phyloP scores from a whole-genome alignment of 768 basidiomycete species.

The Trametes villosa region DNA sequence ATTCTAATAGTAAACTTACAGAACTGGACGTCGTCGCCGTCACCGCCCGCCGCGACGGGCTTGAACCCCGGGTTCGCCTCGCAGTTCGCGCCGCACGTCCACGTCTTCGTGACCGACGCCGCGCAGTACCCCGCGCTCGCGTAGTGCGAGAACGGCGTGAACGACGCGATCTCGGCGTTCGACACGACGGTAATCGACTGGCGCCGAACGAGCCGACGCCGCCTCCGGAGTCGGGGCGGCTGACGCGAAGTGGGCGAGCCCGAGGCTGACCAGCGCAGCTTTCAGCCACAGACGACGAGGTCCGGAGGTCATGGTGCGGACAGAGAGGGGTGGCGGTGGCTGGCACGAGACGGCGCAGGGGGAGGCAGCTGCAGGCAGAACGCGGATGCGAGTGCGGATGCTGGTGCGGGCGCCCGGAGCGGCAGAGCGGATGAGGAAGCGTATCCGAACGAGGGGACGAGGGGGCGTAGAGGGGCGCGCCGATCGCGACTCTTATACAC shows the following conservation, averaged over 20 bases:
- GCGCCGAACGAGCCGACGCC: conserved; percentile 6
- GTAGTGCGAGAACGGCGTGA: conserved; percentile 36
- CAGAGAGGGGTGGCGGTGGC: not conserved
- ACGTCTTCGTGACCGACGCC: conserved; percentile 30
- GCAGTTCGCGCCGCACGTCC: conserved; percentile 46
- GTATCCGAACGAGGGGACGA: not conserved
- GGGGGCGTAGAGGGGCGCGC: not conserved
- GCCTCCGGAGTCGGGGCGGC: conserved; percentile 7
- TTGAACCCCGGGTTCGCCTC: conserved; percentile 51
- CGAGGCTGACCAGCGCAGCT: not conserved
- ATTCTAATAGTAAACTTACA: conserved; percentile 36
- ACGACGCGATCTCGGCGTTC: conserved; percentile 31
- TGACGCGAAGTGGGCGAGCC: not conserved
- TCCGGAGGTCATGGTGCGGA: not conserved
- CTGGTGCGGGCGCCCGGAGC: not conserved
- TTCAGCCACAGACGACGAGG: not conserved
- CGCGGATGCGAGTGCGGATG: conserved; percentile 8
- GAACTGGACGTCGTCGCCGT: conserved; percentile 47
- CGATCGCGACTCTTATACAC: not conserved
- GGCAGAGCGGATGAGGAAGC: not conserved
- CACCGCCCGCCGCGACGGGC: conserved; percentile 52
- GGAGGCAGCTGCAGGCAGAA: not conserved
- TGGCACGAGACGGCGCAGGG: not conserved
- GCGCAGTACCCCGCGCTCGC: conserved; percentile 40
- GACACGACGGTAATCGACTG: conserved; percentile 31